Evolutionary conservation across 179 eudicot species (phyloP).

Genomic region (Patellifolia procumbens): DNA sequence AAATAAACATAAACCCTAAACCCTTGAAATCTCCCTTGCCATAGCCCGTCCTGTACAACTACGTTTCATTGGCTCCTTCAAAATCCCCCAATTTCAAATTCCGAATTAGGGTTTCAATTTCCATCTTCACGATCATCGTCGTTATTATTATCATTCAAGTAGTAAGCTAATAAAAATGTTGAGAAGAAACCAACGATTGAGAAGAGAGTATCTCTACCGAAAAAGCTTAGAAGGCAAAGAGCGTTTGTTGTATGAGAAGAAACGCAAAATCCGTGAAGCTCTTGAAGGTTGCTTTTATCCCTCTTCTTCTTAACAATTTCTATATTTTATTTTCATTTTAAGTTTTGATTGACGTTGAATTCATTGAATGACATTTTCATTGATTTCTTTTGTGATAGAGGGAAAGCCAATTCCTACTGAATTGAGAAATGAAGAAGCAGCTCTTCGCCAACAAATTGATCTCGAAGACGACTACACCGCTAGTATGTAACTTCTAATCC

Average conservation of each 20-base stretch:
- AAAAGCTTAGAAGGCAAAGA: conserved; percentile 86
- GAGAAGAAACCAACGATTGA: conserved; percentile 60
- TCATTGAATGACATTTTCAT: conserved; percentile 6
- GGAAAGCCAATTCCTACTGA: conserved; percentile 97
- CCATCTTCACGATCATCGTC: too few species aligned
- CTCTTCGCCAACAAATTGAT: conserved; percentile 85
- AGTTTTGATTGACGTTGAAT: neutral
- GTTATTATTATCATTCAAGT: too few species aligned
- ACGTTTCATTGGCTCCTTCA: too few species aligned
- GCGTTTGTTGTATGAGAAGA: conserved; percentile 76
- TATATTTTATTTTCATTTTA: neutral
- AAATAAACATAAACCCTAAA: too few species aligned
- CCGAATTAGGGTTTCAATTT: too few species aligned
- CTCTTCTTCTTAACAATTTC: neutral
- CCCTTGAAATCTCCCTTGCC: too few species aligned
- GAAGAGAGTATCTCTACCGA: conserved; percentile 81
- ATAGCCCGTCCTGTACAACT: too few species aligned
- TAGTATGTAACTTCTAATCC: conserved; percentile 36
- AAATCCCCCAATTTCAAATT: too few species aligned
- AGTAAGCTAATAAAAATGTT: too few species aligned
- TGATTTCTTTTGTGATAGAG: conserved; percentile 40
- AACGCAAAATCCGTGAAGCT: conserved; percentile 82
- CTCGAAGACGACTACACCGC: conserved; percentile 87
- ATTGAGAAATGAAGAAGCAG: conserved; percentile 84
- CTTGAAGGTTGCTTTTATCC: conserved; percentile 48